These are phyloP conservation scores for Phytophthora idaei DNA, from an alignment of 352 stramenopile species.

Conservation along the genomic window DNA sequence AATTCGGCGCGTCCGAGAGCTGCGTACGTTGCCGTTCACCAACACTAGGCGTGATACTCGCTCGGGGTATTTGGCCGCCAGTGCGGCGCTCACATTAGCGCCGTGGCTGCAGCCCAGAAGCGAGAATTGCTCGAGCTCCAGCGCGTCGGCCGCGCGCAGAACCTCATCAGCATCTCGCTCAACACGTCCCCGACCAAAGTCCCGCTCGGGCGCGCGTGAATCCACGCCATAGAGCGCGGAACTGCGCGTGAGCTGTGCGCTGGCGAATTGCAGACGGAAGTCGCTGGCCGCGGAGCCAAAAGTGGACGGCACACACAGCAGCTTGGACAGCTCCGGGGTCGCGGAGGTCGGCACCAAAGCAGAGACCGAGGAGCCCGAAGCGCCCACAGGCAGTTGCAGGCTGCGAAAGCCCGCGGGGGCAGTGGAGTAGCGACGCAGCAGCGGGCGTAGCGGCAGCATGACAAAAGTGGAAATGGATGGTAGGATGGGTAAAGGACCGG, in stretches of 20 bases:
- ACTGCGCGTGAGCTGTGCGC: slow-evolving; percentile 42
- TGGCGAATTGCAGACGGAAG: slow-evolving; percentile 63
- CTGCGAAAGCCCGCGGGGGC: slow-evolving; percentile 27
- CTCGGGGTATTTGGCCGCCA: slow-evolving; percentile 72
- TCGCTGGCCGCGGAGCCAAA: slow-evolving; percentile 69
- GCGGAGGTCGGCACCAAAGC: slow-evolving; percentile 35
- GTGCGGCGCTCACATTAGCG: slow-evolving; percentile 72
- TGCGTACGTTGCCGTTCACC: slow-evolving; percentile 79
- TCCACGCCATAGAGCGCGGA: slow-evolving; percentile 78
- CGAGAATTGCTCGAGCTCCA: slow-evolving; percentile 73
- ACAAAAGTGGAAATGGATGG: slow-evolving; percentile 4
- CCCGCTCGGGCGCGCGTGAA: slow-evolving; percentile 47
- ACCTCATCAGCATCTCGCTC: slow-evolving; percentile 80
- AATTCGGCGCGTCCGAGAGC: background rate
- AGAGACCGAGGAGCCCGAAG: slow-evolving; percentile 50
- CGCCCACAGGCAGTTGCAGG: slow-evolving; percentile 43
- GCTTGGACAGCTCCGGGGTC: slow-evolving; percentile 25
- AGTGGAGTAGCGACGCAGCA: slow-evolving; percentile 29
- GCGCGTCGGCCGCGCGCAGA: slow-evolving; percentile 54
- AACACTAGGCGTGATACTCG: slow-evolving; percentile 75
- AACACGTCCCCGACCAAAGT: slow-evolving; percentile 63
- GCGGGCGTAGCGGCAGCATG: slow-evolving; percentile 19
- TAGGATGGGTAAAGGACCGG: slow-evolving; percentile 14
- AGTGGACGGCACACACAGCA: slow-evolving; percentile 74
- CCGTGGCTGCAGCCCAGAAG: slow-evolving; percentile 79